These are phyloP conservation scores for Irpex sp. DNA, from an alignment of 1,284 basidiomycete genomes.

Conservation along the genomic window DNA sequence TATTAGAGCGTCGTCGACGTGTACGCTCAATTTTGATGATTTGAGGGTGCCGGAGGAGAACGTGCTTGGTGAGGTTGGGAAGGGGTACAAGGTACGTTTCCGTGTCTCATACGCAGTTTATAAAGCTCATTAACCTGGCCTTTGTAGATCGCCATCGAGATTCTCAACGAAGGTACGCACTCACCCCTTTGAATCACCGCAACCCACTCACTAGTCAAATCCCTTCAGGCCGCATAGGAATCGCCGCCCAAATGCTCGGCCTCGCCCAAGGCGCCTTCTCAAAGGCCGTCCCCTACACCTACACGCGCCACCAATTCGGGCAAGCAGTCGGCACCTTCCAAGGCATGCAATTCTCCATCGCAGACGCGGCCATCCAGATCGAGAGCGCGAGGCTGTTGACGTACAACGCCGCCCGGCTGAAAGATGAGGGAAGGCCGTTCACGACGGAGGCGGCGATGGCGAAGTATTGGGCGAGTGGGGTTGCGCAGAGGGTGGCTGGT, in stretches of 20 bases:
- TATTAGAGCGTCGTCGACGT: slow-evolving; percentile 96
- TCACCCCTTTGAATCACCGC: not conserved
- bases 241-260: slow-evolving; percentile 96
- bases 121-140: not conserved
- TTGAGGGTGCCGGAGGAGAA: slow-evolving; percentile 91
- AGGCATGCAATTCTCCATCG: slow-evolving; percentile 95
- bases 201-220: not conserved
- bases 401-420: slow-evolving; percentile 93
- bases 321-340: slow-evolving; percentile 92
- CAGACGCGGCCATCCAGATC: slow-evolving; percentile 84
- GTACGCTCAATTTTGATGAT: slow-evolving; percentile 95
- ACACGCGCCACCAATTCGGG: slow-evolving; percentile 92
- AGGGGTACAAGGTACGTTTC: slow-evolving; percentile 90
- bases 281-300: slow-evolving; percentile 90
- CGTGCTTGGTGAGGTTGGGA: slow-evolving; percentile 89
- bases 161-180: slow-evolving; percentile 82
- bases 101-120: not conserved
- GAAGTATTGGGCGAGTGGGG: slow-evolving; percentile 85
- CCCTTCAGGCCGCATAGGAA: slow-evolving; percentile 80
- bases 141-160: slow-evolving; percentile 87
- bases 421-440: slow-evolving; percentile 88
- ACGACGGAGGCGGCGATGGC: slow-evolving; percentile 97
- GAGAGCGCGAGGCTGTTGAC: slow-evolving; percentile 91
- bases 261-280: slow-evolving; percentile 97
- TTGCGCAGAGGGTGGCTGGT: slow-evolving; percentile 88